Conservation (phyloP, 257 asterid species). For the Lycium barbarum region DNA sequence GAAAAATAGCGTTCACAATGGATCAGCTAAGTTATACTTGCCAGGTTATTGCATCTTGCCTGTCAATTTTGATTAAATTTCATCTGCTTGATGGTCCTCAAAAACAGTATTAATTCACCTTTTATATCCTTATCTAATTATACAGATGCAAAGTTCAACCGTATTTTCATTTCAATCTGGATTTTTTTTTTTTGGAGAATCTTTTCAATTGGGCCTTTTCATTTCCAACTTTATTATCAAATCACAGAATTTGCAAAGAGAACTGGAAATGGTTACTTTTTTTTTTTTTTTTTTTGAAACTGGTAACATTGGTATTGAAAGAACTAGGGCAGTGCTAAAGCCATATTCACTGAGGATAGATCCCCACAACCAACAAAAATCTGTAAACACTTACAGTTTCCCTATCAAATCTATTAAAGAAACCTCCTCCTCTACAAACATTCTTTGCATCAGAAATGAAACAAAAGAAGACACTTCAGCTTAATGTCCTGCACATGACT, state of each 20-base stretch:
- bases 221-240: neutral
- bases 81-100: neutral
- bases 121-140: neutral
- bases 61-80: neutral
- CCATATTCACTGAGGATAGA: too few species aligned
- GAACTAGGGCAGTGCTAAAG: too few species aligned
- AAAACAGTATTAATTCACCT: neutral
- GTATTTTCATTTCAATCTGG: neutral
- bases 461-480: too few species aligned
- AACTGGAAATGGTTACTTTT: neutral
- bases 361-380: too few species aligned
- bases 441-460: too few species aligned
- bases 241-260: neutral
- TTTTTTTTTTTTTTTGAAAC: neutral
- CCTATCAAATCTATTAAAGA: too few species aligned
- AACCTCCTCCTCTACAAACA: too few species aligned
- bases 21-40: neutral
- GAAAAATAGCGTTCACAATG: neutral
- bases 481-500: too few species aligned
- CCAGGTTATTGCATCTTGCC: neutral
- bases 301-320: too few species aligned
- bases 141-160: neutral
- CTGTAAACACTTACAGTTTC: too few species aligned
- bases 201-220: neutral
- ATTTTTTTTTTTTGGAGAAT: neutral